These are phyloP conservation scores for Rhexocercosporidium sp. DNA, from an alignment of 2,329 filamentous ascomycete species.

Conservation along the genomic window DNA sequence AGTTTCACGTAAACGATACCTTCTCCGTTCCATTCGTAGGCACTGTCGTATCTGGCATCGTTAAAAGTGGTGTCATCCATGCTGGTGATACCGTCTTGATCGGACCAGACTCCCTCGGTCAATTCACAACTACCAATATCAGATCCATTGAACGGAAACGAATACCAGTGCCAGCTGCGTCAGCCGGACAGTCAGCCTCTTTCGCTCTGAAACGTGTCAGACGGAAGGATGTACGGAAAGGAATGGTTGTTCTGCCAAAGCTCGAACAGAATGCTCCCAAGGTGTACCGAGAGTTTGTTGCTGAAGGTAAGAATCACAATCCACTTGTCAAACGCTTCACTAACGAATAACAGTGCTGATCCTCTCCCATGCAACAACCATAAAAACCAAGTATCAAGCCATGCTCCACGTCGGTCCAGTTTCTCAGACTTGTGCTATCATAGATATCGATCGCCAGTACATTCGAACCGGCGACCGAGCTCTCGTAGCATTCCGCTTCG, in stretches of 20 bases:
- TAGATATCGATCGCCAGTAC: constrained; percentile 94
- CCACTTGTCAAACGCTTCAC: constrained; percentile 7
- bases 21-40: constrained; percentile 98
- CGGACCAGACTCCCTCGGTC: constrained; percentile 87
- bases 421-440: constrained; percentile 94
- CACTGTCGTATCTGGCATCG: constrained; percentile 92
- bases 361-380: constrained; percentile 93
- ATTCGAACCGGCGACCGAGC: constrained; percentile 96
- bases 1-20: constrained; percentile 96
- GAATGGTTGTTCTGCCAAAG: constrained; percentile 94
- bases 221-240: constrained; percentile 92
- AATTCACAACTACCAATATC: constrained; percentile 86
- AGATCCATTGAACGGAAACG: constrained; percentile 95
- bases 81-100: constrained; percentile 88
- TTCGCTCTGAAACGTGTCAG: constrained; percentile 89
- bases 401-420: constrained; percentile 98
- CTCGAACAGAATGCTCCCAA: constrained; percentile 73
- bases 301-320: constrained; percentile 62
- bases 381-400: constrained; percentile 95
- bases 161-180: constrained; percentile 84
- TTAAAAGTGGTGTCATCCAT: constrained; percentile 87
- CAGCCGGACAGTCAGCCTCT: constrained; percentile 89
- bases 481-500: constrained; percentile 90
- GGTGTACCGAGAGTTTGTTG: constrained; percentile 77
- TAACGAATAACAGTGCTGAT: constrained; percentile 72